A percentile compares a stretch with the other conserved stretches of the same genome.
Evolutionary conservation across 2,329 filamentous ascomycete genomes (phyloP).

Genomic region (Diplodia intermedia): DNA sequence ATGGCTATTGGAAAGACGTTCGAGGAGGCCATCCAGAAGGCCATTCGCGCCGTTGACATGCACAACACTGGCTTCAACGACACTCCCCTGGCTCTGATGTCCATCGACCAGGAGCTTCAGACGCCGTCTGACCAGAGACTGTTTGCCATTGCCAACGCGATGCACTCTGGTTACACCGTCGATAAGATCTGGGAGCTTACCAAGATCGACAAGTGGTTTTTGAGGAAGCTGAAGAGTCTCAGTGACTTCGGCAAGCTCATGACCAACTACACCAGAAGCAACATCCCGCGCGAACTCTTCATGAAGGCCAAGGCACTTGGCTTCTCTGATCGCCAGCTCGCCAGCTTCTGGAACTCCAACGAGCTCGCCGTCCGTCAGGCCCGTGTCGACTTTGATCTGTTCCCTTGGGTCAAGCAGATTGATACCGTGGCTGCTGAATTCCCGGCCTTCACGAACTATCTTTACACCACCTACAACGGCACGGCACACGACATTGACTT

Average conservation of each 20-base stretch:
- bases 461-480: slow-evolving; percentile 95
- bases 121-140: slow-evolving; percentile 96
- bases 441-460: slow-evolving; percentile 91
- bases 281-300: slow-evolving; percentile 69
- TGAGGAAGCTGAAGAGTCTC: slow-evolving; percentile 87
- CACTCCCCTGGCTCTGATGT: slow-evolving; percentile 84
- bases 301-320: slow-evolving; percentile 90
- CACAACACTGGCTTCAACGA: slow-evolving; percentile 95
- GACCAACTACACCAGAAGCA: slow-evolving; percentile 71
- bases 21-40: slow-evolving; percentile 98
- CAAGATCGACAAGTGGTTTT: slow-evolving; percentile 98
- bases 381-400: slow-evolving; percentile 84
- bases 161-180: slow-evolving; percentile 91
- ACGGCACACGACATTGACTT: slow-evolving; percentile 84
- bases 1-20: slow-evolving; percentile 98
- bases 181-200: slow-evolving; percentile 99
- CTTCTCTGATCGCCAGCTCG: slow-evolving; percentile 91
- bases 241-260: slow-evolving; percentile 87
- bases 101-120: slow-evolving; percentile 93
- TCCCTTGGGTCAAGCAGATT: slow-evolving; percentile 94
- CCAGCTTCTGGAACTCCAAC: slow-evolving; percentile 93
- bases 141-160: slow-evolving; percentile 97
- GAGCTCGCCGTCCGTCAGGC: slow-evolving; percentile 86
- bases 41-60: slow-evolving; percentile 92
- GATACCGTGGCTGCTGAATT: slow-evolving; percentile 98